Evolutionary conservation across 305 asterid genomes (phyloP).

Genomic region (Ajuga reptans): DNA sequence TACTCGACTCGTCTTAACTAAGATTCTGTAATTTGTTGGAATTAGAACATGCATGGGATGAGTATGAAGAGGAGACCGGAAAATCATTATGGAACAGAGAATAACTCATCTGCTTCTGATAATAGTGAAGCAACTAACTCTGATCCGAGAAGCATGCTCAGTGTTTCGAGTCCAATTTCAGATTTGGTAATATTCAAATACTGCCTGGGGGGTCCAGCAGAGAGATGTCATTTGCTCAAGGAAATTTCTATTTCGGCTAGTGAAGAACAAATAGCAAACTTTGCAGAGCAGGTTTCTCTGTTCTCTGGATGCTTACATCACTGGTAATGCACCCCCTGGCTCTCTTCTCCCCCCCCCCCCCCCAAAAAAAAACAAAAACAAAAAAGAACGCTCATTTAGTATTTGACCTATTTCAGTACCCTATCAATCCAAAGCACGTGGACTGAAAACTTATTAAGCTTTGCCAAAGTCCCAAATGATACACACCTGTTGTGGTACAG

Average conservation of each 20-base stretch:
- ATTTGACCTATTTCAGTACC: background rate
- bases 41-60: conserved; percentile 38
- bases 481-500: background rate
- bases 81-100: conserved; percentile 35
- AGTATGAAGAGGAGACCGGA: conserved; percentile 38
- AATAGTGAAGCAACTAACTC: conserved; percentile 53
- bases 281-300: conserved; percentile 64
- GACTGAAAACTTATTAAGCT: background rate
- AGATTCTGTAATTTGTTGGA: conserved; percentile 26
- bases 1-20: background rate
- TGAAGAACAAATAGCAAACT: conserved; percentile 52
- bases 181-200: conserved; percentile 73
- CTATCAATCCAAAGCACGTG: background rate
- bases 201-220: conserved; percentile 67
- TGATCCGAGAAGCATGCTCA: conserved; percentile 31
- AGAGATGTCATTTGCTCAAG: conserved; percentile 70
- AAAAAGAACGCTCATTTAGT: background rate
- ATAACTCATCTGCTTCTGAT: conserved; percentile 52
- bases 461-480: background rate
- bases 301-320: conserved; percentile 88
- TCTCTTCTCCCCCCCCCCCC: no score
- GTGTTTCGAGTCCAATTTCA: conserved; percentile 41
- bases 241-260: conserved; percentile 57
- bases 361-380: no score
- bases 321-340: conserved; percentile 39